Base-by-base conservation (phyloP, 306 rosid species). In the Trifolium fragiferum region DNA sequence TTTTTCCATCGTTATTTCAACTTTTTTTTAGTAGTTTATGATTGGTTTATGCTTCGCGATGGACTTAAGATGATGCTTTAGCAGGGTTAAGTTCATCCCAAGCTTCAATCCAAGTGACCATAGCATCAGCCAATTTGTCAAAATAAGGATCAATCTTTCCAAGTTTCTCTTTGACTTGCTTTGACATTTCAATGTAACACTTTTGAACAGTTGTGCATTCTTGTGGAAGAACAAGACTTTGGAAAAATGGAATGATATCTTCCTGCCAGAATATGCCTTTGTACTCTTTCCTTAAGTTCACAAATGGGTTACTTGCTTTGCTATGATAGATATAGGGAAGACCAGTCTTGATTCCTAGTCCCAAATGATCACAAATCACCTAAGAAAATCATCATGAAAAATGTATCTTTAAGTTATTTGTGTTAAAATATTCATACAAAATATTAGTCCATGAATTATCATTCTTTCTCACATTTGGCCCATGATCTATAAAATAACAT, bases 321-420 rank as follows among this genome's bases (percentile, higher is more conserved):
- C 86, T 82, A 65, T 82, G 86, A 2, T 6, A 90, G 78, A 92
- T 88, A 19, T 92, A 92, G 1, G 97, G 97, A 10, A 92, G 83
- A 0, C 97, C 97, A 14, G 96, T 92, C 74, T 92, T 92, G 79
- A 92, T 83, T 76, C 97, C 97, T 68, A 88, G 79, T 69, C 97
- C 96, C 90, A 92, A 70, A 86, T 92, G 97, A 43, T 92, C 97
- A 72, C 86, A 80, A 19, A 92, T 90, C 70, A 92, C 97, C 88
- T 84, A 60, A 49, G 3, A 18, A 37, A 59, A 37, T 43, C 57
- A 77, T 54, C 18, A 73, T 30, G 8, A 19, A 68, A 50, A 21
- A 21, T 32, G n/a, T 18, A 3, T 19, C 74, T 55, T 55, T 55
- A 51, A 70, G 23, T 46, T 35, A 23, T 35, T 41, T 77, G 18